Evolutionary conservation across 208 protist species (phyloP).

Genomic region (Herpetomonas tarakana): DNA sequence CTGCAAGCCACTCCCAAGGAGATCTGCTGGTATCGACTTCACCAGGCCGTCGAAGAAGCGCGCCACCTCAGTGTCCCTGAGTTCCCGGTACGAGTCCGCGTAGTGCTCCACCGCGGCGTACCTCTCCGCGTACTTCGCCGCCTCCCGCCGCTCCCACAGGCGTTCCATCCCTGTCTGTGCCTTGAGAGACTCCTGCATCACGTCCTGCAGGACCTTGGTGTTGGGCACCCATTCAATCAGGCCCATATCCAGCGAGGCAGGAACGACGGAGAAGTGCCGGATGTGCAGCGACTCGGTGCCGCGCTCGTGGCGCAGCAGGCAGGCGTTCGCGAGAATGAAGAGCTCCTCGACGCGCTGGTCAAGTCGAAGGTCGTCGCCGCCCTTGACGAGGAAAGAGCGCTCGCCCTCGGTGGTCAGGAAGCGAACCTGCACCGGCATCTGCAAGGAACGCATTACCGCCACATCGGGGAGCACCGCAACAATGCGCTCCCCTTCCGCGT

Average conservation of each 20-base stretch:
- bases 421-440: slow-evolving; percentile 84
- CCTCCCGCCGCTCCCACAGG: not conserved
- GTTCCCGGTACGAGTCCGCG: slow-evolving; percentile 9
- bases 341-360: slow-evolving; percentile 94
- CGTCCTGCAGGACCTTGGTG: slow-evolving; percentile 47
- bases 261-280: slow-evolving; percentile 86
- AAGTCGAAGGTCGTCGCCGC: slow-evolving; percentile 92
- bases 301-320: slow-evolving; percentile 19
- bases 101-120: slow-evolving; percentile 9
- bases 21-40: slow-evolving; percentile 3
- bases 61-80: slow-evolving; percentile 1
- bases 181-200: slow-evolving; percentile 5
- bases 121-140: not conserved
- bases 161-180: not conserved
- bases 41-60: slow-evolving; percentile 15
- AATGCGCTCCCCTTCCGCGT: slow-evolving; percentile 7
- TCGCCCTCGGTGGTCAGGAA: slow-evolving; percentile 75
- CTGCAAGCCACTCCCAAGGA: slow-evolving; percentile 22
- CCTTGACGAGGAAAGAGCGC: slow-evolving; percentile 91
- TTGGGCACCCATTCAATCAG: slow-evolving; percentile 90
- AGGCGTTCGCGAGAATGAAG: slow-evolving; percentile 84
- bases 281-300: slow-evolving; percentile 35
- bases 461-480: slow-evolving; percentile 55
- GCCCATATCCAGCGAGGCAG: slow-evolving; percentile 80
- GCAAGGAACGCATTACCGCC: slow-evolving; percentile 77